A percentile compares a stretch with the other conserved stretches of the same genome.
Evolutionary conservation across 208 protist genomes (phyloP).

Genomic region (Phytomonas francai): DNA sequence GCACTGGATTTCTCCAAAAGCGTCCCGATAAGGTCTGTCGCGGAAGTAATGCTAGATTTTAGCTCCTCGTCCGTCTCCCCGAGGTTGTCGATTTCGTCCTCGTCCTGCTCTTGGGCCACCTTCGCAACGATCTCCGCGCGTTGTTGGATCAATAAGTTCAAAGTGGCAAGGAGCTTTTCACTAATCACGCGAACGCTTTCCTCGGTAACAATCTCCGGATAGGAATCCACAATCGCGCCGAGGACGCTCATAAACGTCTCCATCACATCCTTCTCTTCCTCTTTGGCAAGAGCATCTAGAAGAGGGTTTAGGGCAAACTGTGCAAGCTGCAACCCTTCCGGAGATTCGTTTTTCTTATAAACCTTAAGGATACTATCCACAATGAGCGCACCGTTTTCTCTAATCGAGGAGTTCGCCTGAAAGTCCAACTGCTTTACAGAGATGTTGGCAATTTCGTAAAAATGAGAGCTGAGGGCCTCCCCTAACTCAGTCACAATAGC

Average conservation of each 20-base stretch:
- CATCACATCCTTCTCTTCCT: conserved; percentile 53
- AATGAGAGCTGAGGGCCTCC: conserved; percentile 37
- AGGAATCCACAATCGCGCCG: conserved; percentile 44
- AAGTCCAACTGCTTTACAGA: conserved; percentile 58
- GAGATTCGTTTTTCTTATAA: conserved; percentile 29
- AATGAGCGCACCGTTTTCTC: conserved; percentile 70
- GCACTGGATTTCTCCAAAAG: conserved; percentile 50
- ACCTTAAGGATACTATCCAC: conserved; percentile 50
- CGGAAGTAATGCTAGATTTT: conserved; percentile 46
- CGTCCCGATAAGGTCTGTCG: conserved; percentile 54
- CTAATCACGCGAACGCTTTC: conserved; percentile 44
- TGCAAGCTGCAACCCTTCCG: conserved; percentile 41
- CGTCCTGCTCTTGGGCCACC: conserved; percentile 62
- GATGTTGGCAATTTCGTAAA: conserved; percentile 52
- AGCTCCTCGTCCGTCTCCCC: conserved; percentile 65
- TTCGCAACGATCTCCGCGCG: conserved; percentile 40
- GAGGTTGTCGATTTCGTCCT: conserved; percentile 79
- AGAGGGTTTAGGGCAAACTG: conserved; percentile 33
- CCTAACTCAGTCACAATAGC: conserved; percentile 63
- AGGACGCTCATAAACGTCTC: conserved; percentile 56
- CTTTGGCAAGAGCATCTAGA: conserved; percentile 50
- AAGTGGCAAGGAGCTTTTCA: conserved; percentile 57
- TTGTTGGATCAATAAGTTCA: conserved; percentile 44
- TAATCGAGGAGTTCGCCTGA: conserved; percentile 45
- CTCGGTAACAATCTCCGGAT: conserved; percentile 43